Base-by-base conservation (phyloP, 306 rosid genomes). In the Sophora flavescens region DNA sequence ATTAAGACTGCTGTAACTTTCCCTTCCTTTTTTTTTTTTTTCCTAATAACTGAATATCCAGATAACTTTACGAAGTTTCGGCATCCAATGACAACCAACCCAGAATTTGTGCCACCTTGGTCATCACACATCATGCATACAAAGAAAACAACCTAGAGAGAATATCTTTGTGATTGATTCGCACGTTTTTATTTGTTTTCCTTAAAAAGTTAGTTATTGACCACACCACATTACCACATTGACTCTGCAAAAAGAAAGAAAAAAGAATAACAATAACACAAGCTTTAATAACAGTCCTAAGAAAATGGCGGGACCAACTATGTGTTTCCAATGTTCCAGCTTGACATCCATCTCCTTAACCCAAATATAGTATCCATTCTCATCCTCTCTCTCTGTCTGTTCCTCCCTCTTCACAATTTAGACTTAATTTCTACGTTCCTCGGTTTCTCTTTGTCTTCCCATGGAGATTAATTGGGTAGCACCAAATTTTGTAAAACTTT, bases 301-400 rank as follows among this genome's bases (percentile, higher is more conserved):
- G 84, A 90, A 90, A 83, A 88, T 82, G 96, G 91, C 83, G 96
- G 89, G 88, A 83, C 78, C 75, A 84, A 78, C 66, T 45, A 75
- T 17, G 74, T 13, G 52, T 67, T 77, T 16, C 59, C 65, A 70
- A 73, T 62, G 57, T 64, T 64, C 28, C 74, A 70, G 72, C 72
- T 50, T 57, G 50, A 72, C 30, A 53, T 7, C 28, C 8, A 5
- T 56, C 44, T 56, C 74, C 5, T 10, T 1, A 68, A 33, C 89
- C 90, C 86, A 74, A 80, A 82, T 79, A 79, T 84, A 83, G 87
- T 68, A 56, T 67, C 17, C 54, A n/a, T 70, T 4, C 28, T 11
- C 18, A 26, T 42, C 51, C 45, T 59, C 48, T 56, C 68, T 53
- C 44, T 47, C n/a, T 35, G 3, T 79, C 36, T 18, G 4, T 15